A percentile compares a stretch with the other conserved stretches of the same genome.
phyloP scores from a whole-genome alignment of 371 early-diverging fungal species.

The Apophysomyces sp. region DNA sequence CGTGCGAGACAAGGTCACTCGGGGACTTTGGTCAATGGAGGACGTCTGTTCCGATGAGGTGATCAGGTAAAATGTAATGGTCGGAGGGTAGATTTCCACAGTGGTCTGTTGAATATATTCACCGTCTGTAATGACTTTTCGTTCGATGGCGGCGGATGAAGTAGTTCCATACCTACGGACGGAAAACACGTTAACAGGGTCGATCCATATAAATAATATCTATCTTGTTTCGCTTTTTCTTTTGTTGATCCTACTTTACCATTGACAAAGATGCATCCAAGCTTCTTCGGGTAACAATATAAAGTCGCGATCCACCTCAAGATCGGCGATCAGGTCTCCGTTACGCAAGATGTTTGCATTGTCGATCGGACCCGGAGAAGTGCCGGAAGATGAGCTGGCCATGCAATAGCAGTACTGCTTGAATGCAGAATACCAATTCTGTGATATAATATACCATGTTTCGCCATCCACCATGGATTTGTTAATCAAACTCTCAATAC shows the following conservation, averaged over 20 bases:
- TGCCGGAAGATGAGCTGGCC: background rate
- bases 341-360: conserved; percentile 5
- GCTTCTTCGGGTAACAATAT: conserved; percentile 15
- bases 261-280: conserved; percentile 10
- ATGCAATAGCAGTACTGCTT: conserved; percentile 11
- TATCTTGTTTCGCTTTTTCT: background rate
- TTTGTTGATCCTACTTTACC: background rate
- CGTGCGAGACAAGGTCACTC: conserved; percentile 13
- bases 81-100: conserved; percentile 13
- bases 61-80: conserved; percentile 3
- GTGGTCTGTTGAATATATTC: background rate
- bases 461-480: conserved; percentile 8
- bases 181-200: background rate
- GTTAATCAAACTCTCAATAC: conserved; percentile 8
- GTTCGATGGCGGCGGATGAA: background rate
- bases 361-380: conserved; percentile 18
- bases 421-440: conserved; percentile 11
- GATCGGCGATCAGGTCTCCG: conserved; percentile 6
- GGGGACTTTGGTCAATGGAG: conserved; percentile 8
- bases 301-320: conserved; percentile 10
- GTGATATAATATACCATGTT: conserved; percentile 16
- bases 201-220: background rate
- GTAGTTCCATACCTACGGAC: conserved; percentile 9
- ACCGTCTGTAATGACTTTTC: conserved; percentile 12
- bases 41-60: background rate